These are phyloP conservation scores for Botrytis aclada DNA, from an alignment of 2,329 filamentous ascomycete species.

Conservation along the genomic window DNA sequence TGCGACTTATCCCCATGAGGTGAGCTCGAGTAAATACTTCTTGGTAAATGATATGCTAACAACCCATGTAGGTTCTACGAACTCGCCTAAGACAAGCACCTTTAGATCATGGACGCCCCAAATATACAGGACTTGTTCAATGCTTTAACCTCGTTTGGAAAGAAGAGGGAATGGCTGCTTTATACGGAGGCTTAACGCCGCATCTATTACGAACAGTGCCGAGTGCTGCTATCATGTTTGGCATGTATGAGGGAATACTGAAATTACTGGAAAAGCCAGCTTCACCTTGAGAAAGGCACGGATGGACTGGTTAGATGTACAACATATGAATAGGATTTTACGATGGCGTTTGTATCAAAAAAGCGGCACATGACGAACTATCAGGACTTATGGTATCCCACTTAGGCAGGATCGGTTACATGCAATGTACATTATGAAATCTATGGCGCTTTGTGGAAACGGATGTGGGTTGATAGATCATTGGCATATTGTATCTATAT, in stretches of 20 bases:
- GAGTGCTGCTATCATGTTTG: slow-evolving; percentile 94
- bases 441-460: slow-evolving; percentile 9
- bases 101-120: slow-evolving; percentile 65
- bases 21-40: slow-evolving; percentile 40
- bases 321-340: slow-evolving; percentile 18
- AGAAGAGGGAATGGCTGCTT: slow-evolving; percentile 79
- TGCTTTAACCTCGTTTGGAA: slow-evolving; percentile 86
- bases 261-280: slow-evolving; percentile 35
- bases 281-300: slow-evolving; percentile 25
- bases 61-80: slow-evolving; percentile 60
- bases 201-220: slow-evolving; percentile 90
- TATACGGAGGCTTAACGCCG: slow-evolving; percentile 89
- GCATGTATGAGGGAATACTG: slow-evolving; percentile 59
- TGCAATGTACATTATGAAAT: slow-evolving; percentile 17
- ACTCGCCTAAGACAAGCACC: slow-evolving; percentile 84
- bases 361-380: slow-evolving; percentile 3
- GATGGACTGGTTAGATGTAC: not conserved
- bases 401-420: slow-evolving; percentile 6
- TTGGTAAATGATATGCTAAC: slow-evolving; percentile 14
- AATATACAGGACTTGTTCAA: slow-evolving; percentile 85
- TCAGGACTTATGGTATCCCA: slow-evolving; percentile 10
- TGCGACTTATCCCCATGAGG: slow-evolving; percentile 89
- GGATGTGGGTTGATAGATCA: slow-evolving; percentile 10
- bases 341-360: slow-evolving; percentile 28
- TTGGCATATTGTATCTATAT: not conserved